Conservation (phyloP, 768 basidiomycete genomes). For the Amyloporia xantha region DNA sequence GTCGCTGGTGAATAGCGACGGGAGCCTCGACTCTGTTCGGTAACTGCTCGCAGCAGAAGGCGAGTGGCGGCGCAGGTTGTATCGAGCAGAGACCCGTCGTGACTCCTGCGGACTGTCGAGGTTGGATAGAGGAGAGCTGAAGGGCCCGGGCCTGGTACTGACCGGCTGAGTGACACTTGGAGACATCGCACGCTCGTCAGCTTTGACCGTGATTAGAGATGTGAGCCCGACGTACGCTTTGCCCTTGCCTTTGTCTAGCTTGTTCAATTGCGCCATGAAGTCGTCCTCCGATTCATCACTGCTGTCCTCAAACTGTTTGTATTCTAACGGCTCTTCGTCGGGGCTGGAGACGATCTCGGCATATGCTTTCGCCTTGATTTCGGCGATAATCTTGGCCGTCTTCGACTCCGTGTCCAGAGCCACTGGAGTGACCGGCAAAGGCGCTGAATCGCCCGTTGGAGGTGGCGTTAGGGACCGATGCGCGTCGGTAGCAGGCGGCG, state of each 20-base stretch:
- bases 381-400: slow-evolving; percentile 52
- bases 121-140: slow-evolving; percentile 1
- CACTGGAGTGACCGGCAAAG: slow-evolving; percentile 26
- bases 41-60: not conserved
- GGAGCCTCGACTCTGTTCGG: not conserved
- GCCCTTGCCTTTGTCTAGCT: slow-evolving; percentile 7
- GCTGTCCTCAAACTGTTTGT: slow-evolving; percentile 40
- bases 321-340: slow-evolving; percentile 25
- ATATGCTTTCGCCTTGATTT: slow-evolving; percentile 53
- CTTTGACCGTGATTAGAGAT: not conserved
- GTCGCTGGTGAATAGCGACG: not conserved
- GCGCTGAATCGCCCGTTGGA: slow-evolving; percentile 13
- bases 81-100: slow-evolving; percentile 2
- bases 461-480: slow-evolving; percentile 23
- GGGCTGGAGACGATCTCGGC: slow-evolving; percentile 41
- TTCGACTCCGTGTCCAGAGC: slow-evolving; percentile 33
- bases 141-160: not conserved
- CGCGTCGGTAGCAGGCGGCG: slow-evolving; percentile 3
- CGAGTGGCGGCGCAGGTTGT: slow-evolving; percentile 17
- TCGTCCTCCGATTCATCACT: slow-evolving; percentile 34
- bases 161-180: not conserved
- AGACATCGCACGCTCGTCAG: not conserved
- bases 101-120: not conserved
- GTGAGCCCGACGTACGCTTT: not conserved
- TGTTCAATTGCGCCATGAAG: not conserved